Percentiles rank a stretch among this genome's conserved stretches.
phyloP scores from a whole-genome alignment of 1,284 basidiomycete species.

The Singerocomus inundabilis region DNA sequence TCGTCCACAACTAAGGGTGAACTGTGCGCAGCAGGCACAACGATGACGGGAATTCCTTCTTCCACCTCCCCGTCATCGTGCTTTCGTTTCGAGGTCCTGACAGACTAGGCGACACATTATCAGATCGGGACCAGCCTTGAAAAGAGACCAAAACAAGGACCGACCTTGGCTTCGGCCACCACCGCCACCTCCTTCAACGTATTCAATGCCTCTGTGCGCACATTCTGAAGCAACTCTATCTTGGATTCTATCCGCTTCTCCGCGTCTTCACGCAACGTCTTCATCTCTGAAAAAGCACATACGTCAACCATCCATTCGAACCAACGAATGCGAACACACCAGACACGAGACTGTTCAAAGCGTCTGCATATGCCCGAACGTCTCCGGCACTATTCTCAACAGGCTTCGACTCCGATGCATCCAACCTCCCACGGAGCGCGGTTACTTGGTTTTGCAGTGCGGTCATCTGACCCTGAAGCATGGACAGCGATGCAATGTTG shows the following conservation, averaged over 20 bases:
- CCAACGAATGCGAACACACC: conserved; percentile 25
- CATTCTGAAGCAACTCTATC: conserved; percentile 29
- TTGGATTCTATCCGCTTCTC: conserved; percentile 34
- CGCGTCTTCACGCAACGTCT: conserved; percentile 32
- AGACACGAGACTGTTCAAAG: conserved; percentile 28
- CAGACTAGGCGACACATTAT: conserved; percentile 12
- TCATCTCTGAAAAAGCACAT: conserved; percentile 32
- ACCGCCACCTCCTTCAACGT: conserved; percentile 22
- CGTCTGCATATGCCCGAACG: conserved; percentile 29
- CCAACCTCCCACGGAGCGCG: conserved; percentile 34
- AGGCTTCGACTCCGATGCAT: conserved; percentile 16
- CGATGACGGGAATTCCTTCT: conserved; percentile 1
- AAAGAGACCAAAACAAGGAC: neutral
- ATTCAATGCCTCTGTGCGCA: conserved; percentile 32
- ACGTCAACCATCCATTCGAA: conserved; percentile 11
- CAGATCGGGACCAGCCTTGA: neutral
- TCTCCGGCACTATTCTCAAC: conserved; percentile 22
- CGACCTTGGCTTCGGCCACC: conserved; percentile 23
- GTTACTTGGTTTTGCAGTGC: conserved; percentile 35
- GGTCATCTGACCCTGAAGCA: conserved; percentile 35
- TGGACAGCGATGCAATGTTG: conserved; percentile 36
- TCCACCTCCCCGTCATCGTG: conserved; percentile 19
- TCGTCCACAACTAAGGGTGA: conserved; percentile 1
- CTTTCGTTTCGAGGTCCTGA: conserved; percentile 29
- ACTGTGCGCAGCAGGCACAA: neutral